Base-by-base conservation (phyloP, 116 monocot species). In the Thalassia testudinum region DNA sequence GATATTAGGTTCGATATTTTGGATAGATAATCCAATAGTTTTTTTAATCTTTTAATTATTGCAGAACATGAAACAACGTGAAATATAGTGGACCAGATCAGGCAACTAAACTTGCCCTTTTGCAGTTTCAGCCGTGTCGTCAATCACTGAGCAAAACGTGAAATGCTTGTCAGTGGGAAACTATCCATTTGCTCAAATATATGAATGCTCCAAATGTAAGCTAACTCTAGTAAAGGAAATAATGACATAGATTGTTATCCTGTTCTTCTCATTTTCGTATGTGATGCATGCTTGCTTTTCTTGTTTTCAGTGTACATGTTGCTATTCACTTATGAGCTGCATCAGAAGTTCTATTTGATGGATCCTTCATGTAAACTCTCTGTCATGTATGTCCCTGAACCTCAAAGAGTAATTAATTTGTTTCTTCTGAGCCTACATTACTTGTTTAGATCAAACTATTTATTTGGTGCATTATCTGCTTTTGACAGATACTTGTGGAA, bases 131-230 rank as follows among this genome's bases (percentile, higher is more conserved):
- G 17, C 27, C 15, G 19, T 16, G 17, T 5, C 62, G 21, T 18
- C 37, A 26, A 20, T 27, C 19, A 27, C 37, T 53, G 40, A 52
- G 29, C 43, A 53, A 6, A 24, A 37, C n/a, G 29, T 68, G 56
- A 24, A 55, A 30, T 47, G n/a, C n/a, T 24, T n/a, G 24, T 34
- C 69, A 50, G 42, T 24, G 27, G 42, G 42, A 51, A 69, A 52
- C n/a, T 93, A 87, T 65, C 84, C 61, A 38, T 75, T 65, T 67
- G 75, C 80, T 58, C 24, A 42, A 17, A 72, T 47, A 1, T 93
- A 93, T 43, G 93, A 83, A 58, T 63, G 67, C 56, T 75, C 93
- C 6, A 93, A 93, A 68, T 74, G 87, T 93, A 74, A 54, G 73
- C 60, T 13, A 15, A 45, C 15, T n/a, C 15, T 5, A 4, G 10